Conservation (phyloP, 352 stramenopile genomes). For the Phytophthora podocarpi region DNA sequence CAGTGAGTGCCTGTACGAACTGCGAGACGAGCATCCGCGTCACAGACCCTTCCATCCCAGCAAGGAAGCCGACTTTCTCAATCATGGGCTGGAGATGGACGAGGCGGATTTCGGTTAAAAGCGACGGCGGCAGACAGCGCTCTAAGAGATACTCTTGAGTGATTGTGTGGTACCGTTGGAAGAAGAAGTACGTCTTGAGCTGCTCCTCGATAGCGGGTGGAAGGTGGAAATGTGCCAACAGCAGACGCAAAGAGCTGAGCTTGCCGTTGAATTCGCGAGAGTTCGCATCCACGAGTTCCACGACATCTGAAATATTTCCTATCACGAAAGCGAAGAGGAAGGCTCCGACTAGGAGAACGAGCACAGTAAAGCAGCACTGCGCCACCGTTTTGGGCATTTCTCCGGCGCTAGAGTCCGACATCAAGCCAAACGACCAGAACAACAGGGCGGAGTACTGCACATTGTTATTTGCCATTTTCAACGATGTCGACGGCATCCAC, state of each 20-base stretch:
- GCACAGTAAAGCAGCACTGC: constrained; percentile 54
- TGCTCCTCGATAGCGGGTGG: constrained; percentile 49
- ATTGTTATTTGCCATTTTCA: not conserved
- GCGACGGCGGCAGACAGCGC: constrained; percentile 50
- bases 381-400: constrained; percentile 42
- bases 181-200: constrained; percentile 76
- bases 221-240: constrained; percentile 60
- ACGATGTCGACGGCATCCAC: constrained; percentile 13
- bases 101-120: constrained; percentile 61
- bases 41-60: constrained; percentile 52
- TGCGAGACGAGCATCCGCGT: constrained; percentile 61
- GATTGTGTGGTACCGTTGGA: constrained; percentile 63
- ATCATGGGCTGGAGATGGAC: constrained; percentile 68
- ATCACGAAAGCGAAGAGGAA: constrained; percentile 63
- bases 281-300: constrained; percentile 56
- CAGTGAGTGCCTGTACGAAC: constrained; percentile 52
- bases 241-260: constrained; percentile 56
- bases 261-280: constrained; percentile 62
- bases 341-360: constrained; percentile 47
- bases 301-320: constrained; percentile 64
- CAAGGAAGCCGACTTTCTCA: constrained; percentile 56
- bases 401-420: constrained; percentile 55
- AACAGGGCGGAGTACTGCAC: constrained; percentile 49
- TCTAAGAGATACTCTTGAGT: constrained; percentile 62
- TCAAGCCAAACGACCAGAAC: constrained; percentile 67